Evolutionary conservation across 768 basidiomycete genomes (phyloP), one percentile per base, ranked within the genome.

Genomic region (Dendrothele bispora): DNA sequence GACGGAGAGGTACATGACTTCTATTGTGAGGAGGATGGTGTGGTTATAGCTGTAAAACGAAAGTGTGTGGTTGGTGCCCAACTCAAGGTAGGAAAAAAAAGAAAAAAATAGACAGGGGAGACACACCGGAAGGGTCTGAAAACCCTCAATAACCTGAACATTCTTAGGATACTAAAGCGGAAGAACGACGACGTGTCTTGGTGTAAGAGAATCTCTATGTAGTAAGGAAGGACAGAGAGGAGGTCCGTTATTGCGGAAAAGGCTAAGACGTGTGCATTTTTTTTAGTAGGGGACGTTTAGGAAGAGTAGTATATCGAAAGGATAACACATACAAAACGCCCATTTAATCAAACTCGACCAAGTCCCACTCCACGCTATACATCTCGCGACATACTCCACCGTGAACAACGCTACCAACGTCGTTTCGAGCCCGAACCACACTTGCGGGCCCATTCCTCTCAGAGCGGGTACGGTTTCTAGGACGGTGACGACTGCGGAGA

Each of bases 161-260:
- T 92, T 30, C 93, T 77, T 28, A 97, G 70, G 47, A 95, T 95
- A 0, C 91, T 92, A 63, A 95, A 97, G 15, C 93, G 78, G 67
- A 95, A 95, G 44, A 92, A 72, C 27, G 87, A 86, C 4, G 89
- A 86, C 88, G 91, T 94, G 64, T 97, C 93, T 69, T 92, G 88
- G 29, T 80, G 83, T 10, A 94, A 60, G 24, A 88, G 66, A 42
- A 95, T 74, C 68, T 95, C 93, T 44, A 95, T 81, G 62, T 92
- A 95, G 60, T 93, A 95, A 2, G 93, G 93, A 20, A 89, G 57
- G 39, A 95, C 92, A 3, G 91, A 86, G 47, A 95, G 74, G 14
- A 92, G 65, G 59, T 95, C 93, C 61, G 92, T 81, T 20, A 95
- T 77, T 4, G 89, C 91, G 62, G 87, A 93, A 65, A 94, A 91